Base-by-base conservation (phyloP, 2,329 filamentous ascomycete species). In the Zalaria obscura region DNA sequence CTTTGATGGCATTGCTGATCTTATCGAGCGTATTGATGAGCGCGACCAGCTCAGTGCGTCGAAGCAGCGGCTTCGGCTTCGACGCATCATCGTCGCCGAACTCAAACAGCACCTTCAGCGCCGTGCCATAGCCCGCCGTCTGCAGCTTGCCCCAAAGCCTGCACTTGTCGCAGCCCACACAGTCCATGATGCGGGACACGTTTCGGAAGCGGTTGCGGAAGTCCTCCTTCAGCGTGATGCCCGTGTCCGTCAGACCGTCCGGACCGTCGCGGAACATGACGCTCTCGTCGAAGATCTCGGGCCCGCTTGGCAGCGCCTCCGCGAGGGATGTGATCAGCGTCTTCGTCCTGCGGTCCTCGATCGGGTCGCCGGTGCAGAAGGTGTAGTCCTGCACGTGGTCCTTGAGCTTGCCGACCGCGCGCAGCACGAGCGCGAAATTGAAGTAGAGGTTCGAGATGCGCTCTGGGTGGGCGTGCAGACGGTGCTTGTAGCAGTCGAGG, bases 381-480 rank as follows among this genome's bases (percentile, higher is more conserved):
- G 84, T 91, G 65, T 96, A 96, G 47, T 75, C 69, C 48, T 80
- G 69, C 6, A 96, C 72, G 51, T 88, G 80, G 25, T 84, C 83
- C 8, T 82, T 83, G 5, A 96, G 74, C 64, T 98, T 98, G 40
- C 85, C 83, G 34, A 96, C 75, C 8, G 91, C 91, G 39, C 91
- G 83, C 26, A 89, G 82, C 34, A 98, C 72, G n/a, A 98, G 73
- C 1, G 91, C 91, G 57, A 94, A 98, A 73, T 98, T 96, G 69
- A 98, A 98, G 68, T 98, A 98, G 39, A 98, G 72, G 62, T 98
- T 98, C 51, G 88, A 91, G 55, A 98, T 83, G 46, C 89, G 83
- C 51, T 98, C 91, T 0, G 89, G 86, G 58, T 83, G 77, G 25
- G 72, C 69, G 61, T 94, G 84, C 10, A 98, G 73, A n/a, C 91